Evolutionary conservation across 2,329 filamentous ascomycete genomes (phyloP), one percentile per base, ranked within the genome.

Genomic region (Pleoardoris graminearum): DNA sequence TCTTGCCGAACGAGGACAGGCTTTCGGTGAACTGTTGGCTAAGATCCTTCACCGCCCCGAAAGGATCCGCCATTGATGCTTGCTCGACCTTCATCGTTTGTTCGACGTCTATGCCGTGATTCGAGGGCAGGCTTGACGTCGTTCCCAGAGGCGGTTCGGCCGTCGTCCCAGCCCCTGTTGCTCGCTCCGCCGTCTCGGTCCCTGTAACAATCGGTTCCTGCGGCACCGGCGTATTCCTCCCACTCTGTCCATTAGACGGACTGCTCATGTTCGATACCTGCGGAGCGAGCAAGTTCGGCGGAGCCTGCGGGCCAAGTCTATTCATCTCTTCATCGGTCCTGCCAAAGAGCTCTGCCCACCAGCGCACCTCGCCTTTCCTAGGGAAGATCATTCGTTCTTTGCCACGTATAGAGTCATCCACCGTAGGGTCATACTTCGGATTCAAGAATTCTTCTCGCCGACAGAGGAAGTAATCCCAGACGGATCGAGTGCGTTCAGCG

Each of bases 271-370:
- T 66, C 21, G 64, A 67, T 2, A 63, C 62, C 22, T 70, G 66
- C 6, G 69, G 62, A 16, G 63, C 67, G 2, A 71, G 57, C 12
- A 50, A 7, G 36, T 41, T 60, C 6, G 55, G 56, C 2, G 63
- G 62, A 16, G 61, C 54, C 42, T 70, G 66, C 7, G 66, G 63
- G 14, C 65, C 66, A 43, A 62, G 59, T 12, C 84, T 85, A 64
- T 99, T 99, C 93, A 99, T 97, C 70, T 99, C 94, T 48, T 88
- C 85, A 62, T 97, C 90, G 2, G 86, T 86, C 27, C 92, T 84
- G 41, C 91, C 90, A 74, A 97, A 99, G 1, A 88, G 77, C 65
- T 94, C 89, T 59, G 87, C 82, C 94, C 94, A 99, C 94, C 94
- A 99, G 54, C 91, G 83, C n/a, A 94, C 83, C 56, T 95, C 87